phyloP scores from a whole-genome alignment of 169 alveolate species.

The Cryptosporidium ubiquitum region DNA sequence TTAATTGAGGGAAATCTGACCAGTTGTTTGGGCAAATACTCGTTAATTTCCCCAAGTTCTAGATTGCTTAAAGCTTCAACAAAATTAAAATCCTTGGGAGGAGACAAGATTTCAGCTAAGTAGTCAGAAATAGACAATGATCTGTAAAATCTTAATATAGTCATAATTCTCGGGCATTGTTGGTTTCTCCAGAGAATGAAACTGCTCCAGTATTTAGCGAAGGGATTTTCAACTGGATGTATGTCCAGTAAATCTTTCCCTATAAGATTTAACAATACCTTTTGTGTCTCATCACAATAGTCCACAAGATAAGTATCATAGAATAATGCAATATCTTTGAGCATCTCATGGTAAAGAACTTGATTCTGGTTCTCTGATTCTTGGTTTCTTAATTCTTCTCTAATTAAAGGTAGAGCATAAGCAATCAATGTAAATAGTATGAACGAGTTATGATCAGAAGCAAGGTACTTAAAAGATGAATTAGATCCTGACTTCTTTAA shows the following conservation, averaged over 20 bases:
- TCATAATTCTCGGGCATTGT: constrained; percentile 39
- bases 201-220: constrained; percentile 39
- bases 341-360: constrained; percentile 15
- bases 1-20: constrained; percentile 26
- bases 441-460: constrained; percentile 24
- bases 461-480: neutral
- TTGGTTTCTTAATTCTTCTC: constrained; percentile 37
- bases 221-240: constrained; percentile 13
- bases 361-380: constrained; percentile 2
- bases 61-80: neutral
- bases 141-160: constrained; percentile 52
- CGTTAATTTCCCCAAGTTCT: constrained; percentile 31
- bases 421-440: constrained; percentile 55
- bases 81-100: neutral
- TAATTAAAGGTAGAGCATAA: constrained; percentile 38
- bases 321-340: constrained; percentile 22
- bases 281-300: constrained; percentile 16
- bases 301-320: constrained; percentile 24
- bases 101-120: constrained; percentile 21
- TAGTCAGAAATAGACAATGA: constrained; percentile 27
- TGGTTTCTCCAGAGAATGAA: constrained; percentile 39
- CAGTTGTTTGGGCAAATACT: constrained; percentile 9
- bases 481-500: neutral
- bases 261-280: neutral
- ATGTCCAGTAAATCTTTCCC: neutral